Base-by-base conservation (phyloP, 2,329 filamentous ascomycete species). In the Paraphoma sp. region DNA sequence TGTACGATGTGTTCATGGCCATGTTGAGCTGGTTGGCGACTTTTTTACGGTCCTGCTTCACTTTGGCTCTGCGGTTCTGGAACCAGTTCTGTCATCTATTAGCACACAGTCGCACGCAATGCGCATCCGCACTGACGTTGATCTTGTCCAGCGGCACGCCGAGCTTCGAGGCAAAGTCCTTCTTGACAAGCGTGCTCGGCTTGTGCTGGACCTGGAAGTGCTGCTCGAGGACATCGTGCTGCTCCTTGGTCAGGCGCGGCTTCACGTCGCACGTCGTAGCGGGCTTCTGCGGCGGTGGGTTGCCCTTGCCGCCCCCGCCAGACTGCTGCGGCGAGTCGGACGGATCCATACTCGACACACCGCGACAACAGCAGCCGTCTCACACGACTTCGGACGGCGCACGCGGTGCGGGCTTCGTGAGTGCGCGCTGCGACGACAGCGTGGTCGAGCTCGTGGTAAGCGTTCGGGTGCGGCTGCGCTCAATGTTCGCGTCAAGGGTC, bases 41-140 rank as follows among this genome's bases (percentile, higher is more conserved):
- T 68, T 83, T 83, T 73, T 83, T 83, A 48, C 76, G 69, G 67
- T 83, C 81, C 62, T 83, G 81, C 73, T 83, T 83, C 45, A 81
- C 79, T 62, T 83, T 83, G 51, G 81, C 81, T 58, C 81, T 68
- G 47, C 81, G 79, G 64, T 83, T 83, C 67, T 83, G 81, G 63
- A 83, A 83, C 81, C 81, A 83, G 64, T 83, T 83, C 81, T 83
- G 62, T 53, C 16, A 33, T 36, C 28, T 43, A 64, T 80, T 72
- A 80, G 77, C 67, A 28, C 23, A 3, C 7, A 36, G 18, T 16
- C 18, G 16, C 14, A 41, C 7, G 43, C 18, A 14, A 46, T 29
- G 44, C 18, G 40, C 40, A 29, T 33, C 23, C n/a, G 44, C 17
- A 79, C 81, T 71, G 68, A 82, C 81, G 61, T 83, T 83, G 70